Conservation (phyloP, 1,284 basidiomycete species). For the Sporisorium graminicola region DNA sequence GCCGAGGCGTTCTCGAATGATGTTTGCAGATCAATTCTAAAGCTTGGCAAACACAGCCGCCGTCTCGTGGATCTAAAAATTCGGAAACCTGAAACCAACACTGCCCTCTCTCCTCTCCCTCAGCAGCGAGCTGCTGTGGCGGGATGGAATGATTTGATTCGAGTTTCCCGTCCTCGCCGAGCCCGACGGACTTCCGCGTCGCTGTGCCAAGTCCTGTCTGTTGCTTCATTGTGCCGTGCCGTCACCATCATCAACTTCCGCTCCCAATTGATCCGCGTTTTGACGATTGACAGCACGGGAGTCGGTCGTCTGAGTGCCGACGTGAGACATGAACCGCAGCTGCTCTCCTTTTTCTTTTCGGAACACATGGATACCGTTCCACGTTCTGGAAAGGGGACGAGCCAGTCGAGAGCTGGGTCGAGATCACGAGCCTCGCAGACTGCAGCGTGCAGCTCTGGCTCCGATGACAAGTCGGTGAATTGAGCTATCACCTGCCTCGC, state of each 20-base stretch:
- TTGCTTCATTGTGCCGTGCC: background rate
- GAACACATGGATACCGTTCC: background rate
- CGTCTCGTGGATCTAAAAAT: background rate
- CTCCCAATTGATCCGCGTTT: background rate
- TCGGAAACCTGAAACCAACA: constrained; percentile 13
- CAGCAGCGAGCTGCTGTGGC: too few species aligned
- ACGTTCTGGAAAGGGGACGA: background rate
- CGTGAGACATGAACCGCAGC: background rate
- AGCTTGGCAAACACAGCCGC: constrained; percentile 4
- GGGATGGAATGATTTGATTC: background rate
- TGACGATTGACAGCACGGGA: background rate
- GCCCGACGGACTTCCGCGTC: constrained; percentile 34
- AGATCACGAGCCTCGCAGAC: constrained; percentile 1
- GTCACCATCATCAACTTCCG: background rate
- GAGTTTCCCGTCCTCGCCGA: constrained; percentile 24
- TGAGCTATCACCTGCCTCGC: background rate
- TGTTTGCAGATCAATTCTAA: constrained; percentile 4
- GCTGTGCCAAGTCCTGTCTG: constrained; percentile 1
- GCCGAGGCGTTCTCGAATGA: constrained; percentile 3
- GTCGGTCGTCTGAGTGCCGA: background rate
- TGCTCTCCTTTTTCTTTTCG: background rate
- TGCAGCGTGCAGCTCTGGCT: background rate
- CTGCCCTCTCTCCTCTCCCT: background rate
- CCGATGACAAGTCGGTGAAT: background rate
- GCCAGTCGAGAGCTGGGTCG: background rate